Evolutionary conservation across 2,329 filamentous ascomycete species (phyloP), one percentile per base, ranked within the genome.

Genomic region (Nemania diffusa): DNA sequence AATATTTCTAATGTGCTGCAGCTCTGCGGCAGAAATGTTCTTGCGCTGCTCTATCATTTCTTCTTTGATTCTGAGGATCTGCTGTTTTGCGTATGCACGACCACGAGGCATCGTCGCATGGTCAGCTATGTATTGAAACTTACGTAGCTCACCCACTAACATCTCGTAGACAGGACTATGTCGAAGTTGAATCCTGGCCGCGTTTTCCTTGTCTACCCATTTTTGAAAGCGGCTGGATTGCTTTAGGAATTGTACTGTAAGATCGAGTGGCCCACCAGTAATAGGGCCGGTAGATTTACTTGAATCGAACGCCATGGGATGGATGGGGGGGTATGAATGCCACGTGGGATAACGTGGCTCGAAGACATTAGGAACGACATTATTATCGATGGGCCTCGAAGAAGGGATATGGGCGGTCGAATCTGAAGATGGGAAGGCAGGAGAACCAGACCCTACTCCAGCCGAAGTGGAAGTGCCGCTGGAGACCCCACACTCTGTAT

Each of bases 161-260:
- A 52, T 50, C n/a, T 63, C 27, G 13, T 70, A 58, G n/a, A 48
- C 13, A 11, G 64, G 46, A 5, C 17, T 20, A 29, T 67, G 62
- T 42, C 61, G 51, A 40, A 71, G 64, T 7, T 62, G 37, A 48
- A 67, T 64, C 48, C 68, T 65, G 4, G 55, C 53, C 6, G 57
- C 60, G 5, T 71, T 69, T 15, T 59, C 65, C 48, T 68, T 24
- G 7, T 59, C 22, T n/a, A 72, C 57, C 68, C 69, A 73, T 34
- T 57, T 20, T 50, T 66, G 69, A 20, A 74, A 62, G 37, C 64
- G 63, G 24, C 20, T 24, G 5, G 71, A 73, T 34, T 69, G 67
- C 24, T 68, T 24, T 20, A 74, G 55, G 56, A 71, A 68, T n/a
- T 17, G 6, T 7, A 66, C n/a, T 1, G 58, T 66, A 40, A 55